Evolutionary conservation across 2,329 filamentous ascomycete genomes (phyloP).

Genomic region (Fonsecaea multimorphosa): DNA sequence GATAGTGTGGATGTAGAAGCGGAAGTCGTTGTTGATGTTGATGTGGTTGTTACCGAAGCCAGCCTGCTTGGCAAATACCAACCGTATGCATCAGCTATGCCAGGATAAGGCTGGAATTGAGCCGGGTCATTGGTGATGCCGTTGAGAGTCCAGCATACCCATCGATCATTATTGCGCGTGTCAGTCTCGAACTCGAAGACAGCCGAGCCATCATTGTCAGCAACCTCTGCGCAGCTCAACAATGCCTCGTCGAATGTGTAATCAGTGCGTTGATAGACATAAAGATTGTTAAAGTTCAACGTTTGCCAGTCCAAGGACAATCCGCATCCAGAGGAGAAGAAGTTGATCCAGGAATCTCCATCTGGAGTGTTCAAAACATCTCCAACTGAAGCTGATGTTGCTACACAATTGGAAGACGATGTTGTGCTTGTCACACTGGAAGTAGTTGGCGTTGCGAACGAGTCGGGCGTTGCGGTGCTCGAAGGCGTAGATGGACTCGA

Average conservation of each 20-base stretch:
- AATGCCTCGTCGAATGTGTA: slow-evolving; percentile 16
- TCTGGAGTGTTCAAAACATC: neutral
- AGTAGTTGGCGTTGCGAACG: neutral
- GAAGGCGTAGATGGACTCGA: too few relatives aligned
- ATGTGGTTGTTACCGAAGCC: neutral
- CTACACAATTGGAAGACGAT: slow-evolving; percentile 9
- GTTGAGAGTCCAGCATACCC: slow-evolving; percentile 20
- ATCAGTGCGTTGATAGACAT: slow-evolving; percentile 14
- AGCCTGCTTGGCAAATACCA: slow-evolving; percentile 16
- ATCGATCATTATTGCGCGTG: slow-evolving; percentile 11
- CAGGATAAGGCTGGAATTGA: slow-evolving; percentile 16
- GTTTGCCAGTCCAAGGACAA: slow-evolving; percentile 21
- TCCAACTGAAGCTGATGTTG: slow-evolving; percentile 13
- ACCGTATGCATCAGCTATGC: slow-evolving; percentile 16
- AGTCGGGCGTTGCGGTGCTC: neutral
- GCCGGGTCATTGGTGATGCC: slow-evolving; percentile 15
- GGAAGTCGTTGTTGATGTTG: neutral
- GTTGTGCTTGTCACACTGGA: slow-evolving; percentile 10
- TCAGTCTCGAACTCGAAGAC: slow-evolving; percentile 19
- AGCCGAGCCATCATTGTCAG: slow-evolving; percentile 13
- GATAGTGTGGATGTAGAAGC: neutral
- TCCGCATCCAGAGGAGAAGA: slow-evolving; percentile 17
- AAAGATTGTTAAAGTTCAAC: slow-evolving; percentile 17
- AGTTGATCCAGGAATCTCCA: slow-evolving; percentile 17
- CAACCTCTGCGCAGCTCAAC: slow-evolving; percentile 2